Evolutionary conservation across 202 grass and related monocot species (phyloP), one percentile per base, ranked within the genome.

Genomic region (Dendrocalamus latiflorus): DNA sequence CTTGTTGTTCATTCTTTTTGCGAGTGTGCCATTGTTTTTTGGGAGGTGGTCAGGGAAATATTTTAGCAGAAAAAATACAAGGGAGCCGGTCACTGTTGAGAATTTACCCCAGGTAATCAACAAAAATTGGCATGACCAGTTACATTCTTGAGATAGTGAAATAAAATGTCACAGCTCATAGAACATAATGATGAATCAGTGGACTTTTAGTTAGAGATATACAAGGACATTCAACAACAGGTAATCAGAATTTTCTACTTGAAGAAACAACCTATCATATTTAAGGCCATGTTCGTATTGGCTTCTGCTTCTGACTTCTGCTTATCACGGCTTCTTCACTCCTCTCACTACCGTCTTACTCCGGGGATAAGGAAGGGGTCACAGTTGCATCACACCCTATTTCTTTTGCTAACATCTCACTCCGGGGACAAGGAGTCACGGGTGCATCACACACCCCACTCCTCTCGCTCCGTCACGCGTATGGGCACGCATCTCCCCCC

Each of bases 161-260:
- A 73, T n/a, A 54, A 65, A 39, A 54, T 11, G 26, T 13, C 68
- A 37, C 15, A 62, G 43, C 28, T 47, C 53, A 63, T 13, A n/a
- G 0, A 70, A 68, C 1, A 75, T 1, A 59, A 63, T 28, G 13
- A 45, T 63, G 1, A 25, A 47, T 69, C 43, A 80, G 11, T 26
- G 12, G 28, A 74, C 0, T 75, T 75, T 36, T 37, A 68, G 17
- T 80, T 66, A 80, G 18, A 43, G 17, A 55, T 63, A 63, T 54
- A 68, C 49, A 82, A 63, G n/a, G 60, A 28, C 55, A 56, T 87
- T 55, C n/a, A 53, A 77, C 16, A 75, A 38, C 37, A 60, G 15
- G 50, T 55, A 66, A 74, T 22, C 42, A 65, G 2, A 83, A 75
- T 30, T n/a, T 75, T 50, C 28, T 44, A 6, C 17, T 83, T 83